These are phyloP conservation scores for Ocimum tenuiflorum DNA, from an alignment of 257 asterid genomes.

Conservation along the genomic window DNA sequence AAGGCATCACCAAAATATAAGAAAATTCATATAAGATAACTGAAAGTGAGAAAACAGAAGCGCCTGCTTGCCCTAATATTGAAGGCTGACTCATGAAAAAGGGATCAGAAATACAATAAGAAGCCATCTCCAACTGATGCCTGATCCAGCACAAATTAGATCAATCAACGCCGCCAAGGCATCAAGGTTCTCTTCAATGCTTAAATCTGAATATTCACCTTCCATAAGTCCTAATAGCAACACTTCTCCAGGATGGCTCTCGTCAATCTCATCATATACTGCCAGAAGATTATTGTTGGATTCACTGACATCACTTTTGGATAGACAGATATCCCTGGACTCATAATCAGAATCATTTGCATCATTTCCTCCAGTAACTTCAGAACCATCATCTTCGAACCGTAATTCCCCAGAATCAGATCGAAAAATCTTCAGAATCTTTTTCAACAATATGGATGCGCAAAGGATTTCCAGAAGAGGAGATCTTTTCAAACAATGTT, in stretches of 20 bases:
- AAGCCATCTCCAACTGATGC: constrained; percentile 72
- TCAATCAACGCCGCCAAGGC: constrained; percentile 64
- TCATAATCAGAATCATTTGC: constrained; percentile 51
- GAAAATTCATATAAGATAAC: not conserved
- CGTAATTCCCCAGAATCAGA: constrained; percentile 69
- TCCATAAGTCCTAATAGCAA: constrained; percentile 93
- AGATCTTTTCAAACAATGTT: constrained; percentile 86
- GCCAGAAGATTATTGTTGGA: constrained; percentile 25
- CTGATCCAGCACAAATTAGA: constrained; percentile 71
- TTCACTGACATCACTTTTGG: constrained; percentile 27
- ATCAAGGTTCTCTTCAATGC: constrained; percentile 77
- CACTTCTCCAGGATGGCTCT: constrained; percentile 89
- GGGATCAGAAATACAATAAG: not conserved
- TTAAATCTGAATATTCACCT: constrained; percentile 91
- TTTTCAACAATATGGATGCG: constrained; percentile 52
- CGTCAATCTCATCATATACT: constrained; percentile 74
- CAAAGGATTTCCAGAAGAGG: constrained; percentile 72
- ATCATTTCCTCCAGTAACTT: constrained; percentile 46
- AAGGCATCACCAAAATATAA: constrained; percentile 4
- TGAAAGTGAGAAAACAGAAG: not conserved
- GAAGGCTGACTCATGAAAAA: too few relatives aligned
- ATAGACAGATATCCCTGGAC: constrained; percentile 39
- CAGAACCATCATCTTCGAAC: constrained; percentile 65
- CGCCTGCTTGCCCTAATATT: too few relatives aligned
- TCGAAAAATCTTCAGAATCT: constrained; percentile 44